Evolutionary conservation across 305 asterid genomes (phyloP).

Genomic region (Rubia peregrina): DNA sequence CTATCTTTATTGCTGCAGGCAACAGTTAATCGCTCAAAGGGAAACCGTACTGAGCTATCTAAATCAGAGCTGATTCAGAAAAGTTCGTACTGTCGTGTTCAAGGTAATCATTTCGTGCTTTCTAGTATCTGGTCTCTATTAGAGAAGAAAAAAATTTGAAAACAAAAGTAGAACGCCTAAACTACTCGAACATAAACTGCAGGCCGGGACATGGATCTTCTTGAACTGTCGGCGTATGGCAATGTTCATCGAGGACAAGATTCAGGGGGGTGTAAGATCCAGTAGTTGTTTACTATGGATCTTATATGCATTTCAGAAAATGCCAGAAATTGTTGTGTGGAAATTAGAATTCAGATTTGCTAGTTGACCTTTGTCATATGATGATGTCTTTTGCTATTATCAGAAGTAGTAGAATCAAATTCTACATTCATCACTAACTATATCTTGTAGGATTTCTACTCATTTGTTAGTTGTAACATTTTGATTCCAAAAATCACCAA

Average conservation of each 20-base stretch:
- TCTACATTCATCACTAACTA: no score
- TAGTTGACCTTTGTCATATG: neutral
- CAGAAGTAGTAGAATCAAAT: neutral
- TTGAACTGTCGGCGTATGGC: constrained; percentile 87
- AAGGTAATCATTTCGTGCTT: constrained; percentile 38
- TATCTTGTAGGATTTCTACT: no score
- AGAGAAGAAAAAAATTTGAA: neutral
- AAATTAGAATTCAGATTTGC: neutral
- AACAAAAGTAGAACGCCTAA: neutral
- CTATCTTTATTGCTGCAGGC: constrained; percentile 38
- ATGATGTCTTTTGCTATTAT: neutral
- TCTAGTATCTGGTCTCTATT: constrained; percentile 1
- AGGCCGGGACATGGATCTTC: constrained; percentile 96
- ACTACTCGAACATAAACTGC: constrained; percentile 15
- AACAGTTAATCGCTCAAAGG: constrained; percentile 87
- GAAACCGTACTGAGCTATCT: constrained; percentile 79
- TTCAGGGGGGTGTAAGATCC: constrained; percentile 83
- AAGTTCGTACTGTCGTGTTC: constrained; percentile 85
- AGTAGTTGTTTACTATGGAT: constrained; percentile 21
- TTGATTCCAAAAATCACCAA: no score
- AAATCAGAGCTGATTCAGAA: constrained; percentile 70
- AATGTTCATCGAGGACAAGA: constrained; percentile 68
- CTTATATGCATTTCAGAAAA: neutral
- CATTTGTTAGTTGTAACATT: no score
- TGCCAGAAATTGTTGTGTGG: neutral